Base-by-base conservation (phyloP, 192 early-diverging fungal species). In the Umbelopsis sp. region DNA sequence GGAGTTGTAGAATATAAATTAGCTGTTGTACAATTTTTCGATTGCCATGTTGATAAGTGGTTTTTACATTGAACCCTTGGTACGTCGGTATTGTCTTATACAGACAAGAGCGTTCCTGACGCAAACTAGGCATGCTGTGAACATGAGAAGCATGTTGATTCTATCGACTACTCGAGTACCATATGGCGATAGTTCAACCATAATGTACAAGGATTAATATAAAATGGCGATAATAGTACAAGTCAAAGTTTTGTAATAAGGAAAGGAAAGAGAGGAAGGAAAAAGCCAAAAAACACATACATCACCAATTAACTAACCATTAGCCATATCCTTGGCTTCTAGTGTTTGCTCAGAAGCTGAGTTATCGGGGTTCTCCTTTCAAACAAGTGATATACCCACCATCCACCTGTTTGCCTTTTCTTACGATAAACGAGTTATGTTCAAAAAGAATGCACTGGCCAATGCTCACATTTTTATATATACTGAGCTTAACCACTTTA, bases 81-180 rank as follows among this genome's bases (percentile, higher is more conserved):
- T 71, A 6, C 73, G 73, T 44, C 8, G 33, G 44, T 72, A 79
- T 51, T 79, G 77, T 16, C 50, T 50, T 27, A 49, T 55, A 12
- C 77, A 74, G 2, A 79, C 67, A 4, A 68, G 10, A 30, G 69
- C 69, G 21, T 79, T 79, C 49, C 77, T 58, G 41, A 46, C 37
- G 48, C 70, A 79, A 33, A 79, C 33, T 4, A 75, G 7, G 46
- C 74, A 66, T 13, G 72, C 65, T 18, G 74, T 8, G 52, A 73
- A 79, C 72, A 72, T 74, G 21, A 70, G 69, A 45, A 79, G 69
- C 66, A 79, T 74, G 37, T 67, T 69, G 22, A 79, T n/a, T n/a
- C 70, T 45, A 67, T 79, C 70, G 15, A 79, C 44, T 2, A 79
- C 73, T 23, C 70, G 51, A 20, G 50, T 66, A 16, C 66, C 69